phyloP scores from a whole-genome alignment of 768 basidiomycete genomes.

The Lactarius psammicola region DNA sequence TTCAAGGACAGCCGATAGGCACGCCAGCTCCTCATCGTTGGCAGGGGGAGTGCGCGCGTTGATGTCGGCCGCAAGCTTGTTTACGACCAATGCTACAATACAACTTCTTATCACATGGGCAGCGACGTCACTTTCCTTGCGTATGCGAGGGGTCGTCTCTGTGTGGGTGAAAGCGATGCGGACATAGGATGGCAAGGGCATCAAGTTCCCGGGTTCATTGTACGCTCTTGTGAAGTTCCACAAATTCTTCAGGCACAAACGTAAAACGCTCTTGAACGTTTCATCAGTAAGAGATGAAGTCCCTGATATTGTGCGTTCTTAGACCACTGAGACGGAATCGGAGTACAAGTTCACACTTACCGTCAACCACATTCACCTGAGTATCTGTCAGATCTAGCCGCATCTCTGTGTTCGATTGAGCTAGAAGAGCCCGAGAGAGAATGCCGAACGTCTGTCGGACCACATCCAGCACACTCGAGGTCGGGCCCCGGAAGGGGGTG shows the following conservation, averaged over 20 bases:
- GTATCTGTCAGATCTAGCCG: background rate
- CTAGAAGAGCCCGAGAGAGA: background rate
- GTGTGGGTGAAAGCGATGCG: background rate
- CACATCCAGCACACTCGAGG: too few relatives aligned
- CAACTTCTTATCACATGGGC: background rate
- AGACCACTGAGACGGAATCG: background rate
- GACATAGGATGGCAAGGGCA: background rate
- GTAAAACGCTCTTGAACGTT: background rate
- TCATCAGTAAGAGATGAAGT: background rate
- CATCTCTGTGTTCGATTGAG: background rate
- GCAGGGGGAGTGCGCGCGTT: background rate
- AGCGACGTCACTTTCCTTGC: background rate
- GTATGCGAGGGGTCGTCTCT: background rate
- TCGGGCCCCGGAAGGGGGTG: too few relatives aligned
- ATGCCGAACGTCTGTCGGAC: background rate
- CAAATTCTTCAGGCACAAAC: slow-evolving; percentile 2
- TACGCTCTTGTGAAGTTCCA: background rate
- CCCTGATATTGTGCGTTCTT: background rate
- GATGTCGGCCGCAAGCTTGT: background rate
- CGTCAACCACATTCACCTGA: background rate
- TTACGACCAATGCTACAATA: background rate
- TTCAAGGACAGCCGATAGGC: background rate
- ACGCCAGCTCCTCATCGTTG: background rate
- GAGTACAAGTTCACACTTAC: background rate
- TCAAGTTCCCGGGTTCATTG: background rate